Evolutionary conservation across 1,284 basidiomycete species (phyloP).

Genomic region (Ceratobasidium sp.): DNA sequence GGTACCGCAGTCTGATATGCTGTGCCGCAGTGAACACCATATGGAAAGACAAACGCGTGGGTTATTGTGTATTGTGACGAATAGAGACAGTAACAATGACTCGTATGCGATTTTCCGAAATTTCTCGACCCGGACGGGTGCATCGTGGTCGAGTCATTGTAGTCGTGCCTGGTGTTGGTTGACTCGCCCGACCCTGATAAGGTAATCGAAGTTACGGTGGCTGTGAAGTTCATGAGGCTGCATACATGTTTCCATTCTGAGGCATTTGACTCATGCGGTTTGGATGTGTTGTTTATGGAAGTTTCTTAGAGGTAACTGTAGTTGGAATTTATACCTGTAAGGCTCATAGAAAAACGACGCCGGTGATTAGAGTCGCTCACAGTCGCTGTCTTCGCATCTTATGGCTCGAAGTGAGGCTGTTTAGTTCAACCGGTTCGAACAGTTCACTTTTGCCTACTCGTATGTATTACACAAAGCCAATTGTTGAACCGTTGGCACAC

Average conservation of each 20-base stretch:
- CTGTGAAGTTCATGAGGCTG: background rate
- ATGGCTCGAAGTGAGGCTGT: too few species aligned
- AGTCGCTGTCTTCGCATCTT: too few species aligned
- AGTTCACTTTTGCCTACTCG: too few species aligned
- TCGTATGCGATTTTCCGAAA: background rate
- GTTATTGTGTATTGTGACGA: too few species aligned
- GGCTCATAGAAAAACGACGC: too few species aligned
- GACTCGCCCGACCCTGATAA: background rate
- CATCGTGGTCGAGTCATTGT: background rate
- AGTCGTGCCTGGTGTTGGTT: background rate
- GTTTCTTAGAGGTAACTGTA: conserved; percentile 4
- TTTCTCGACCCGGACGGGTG: background rate
- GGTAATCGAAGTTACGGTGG: background rate
- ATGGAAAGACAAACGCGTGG: background rate
- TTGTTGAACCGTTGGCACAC: too few species aligned
- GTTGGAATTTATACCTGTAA: too few species aligned
- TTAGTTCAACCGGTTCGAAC: too few species aligned
- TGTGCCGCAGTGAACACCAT: conserved; percentile 15
- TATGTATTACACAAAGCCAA: too few species aligned
- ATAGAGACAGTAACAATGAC: background rate
- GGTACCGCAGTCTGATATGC: conserved; percentile 11
- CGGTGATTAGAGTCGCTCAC: too few species aligned
- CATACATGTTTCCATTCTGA: background rate
- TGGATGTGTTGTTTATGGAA: too few species aligned
- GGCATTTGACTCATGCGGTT: background rate